Percentiles rank a stretch among this genome's conserved stretches.
phyloP scores from a whole-genome alignment of 495 filamentous ascomycete species.

The Astrothelium subdiscretum region DNA sequence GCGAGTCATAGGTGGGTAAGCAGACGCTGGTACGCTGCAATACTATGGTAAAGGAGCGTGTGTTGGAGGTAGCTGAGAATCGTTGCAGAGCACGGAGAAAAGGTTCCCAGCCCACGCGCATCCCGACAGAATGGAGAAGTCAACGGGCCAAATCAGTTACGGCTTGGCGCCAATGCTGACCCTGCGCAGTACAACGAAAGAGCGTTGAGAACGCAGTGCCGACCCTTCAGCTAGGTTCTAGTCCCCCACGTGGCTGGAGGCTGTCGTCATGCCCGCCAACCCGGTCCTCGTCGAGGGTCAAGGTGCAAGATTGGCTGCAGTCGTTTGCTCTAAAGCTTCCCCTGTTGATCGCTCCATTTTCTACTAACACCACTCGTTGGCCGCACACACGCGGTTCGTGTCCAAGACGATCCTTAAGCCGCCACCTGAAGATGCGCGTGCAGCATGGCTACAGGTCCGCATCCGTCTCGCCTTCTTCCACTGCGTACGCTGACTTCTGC shows the following conservation, averaged over 20 bases:
- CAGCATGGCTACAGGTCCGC: constrained; percentile 19
- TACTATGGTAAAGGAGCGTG: not conserved
- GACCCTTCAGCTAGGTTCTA: too few relatives aligned
- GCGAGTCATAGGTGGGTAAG: not conserved
- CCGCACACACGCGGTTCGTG: too few relatives aligned
- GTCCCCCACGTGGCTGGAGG: not conserved
- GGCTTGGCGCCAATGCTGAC: not conserved
- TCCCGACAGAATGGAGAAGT: not conserved
- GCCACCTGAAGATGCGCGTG: not conserved
- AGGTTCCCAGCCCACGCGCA: not conserved
- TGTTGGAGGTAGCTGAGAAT: not conserved
- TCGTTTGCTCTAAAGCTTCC: constrained; percentile 9
- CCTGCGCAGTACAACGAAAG: not conserved
- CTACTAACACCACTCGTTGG: too few relatives aligned
- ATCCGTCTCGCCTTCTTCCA: not conserved
- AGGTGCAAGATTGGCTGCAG: not conserved
- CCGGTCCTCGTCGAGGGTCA: not conserved
- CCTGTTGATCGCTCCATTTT: constrained; percentile 3
- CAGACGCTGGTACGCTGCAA: not conserved
- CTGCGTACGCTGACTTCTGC: not conserved
- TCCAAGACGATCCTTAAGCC: too few relatives aligned
- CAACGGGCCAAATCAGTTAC: not conserved
- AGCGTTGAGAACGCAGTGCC: not conserved
- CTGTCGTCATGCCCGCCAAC: not conserved
- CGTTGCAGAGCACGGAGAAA: not conserved